A percentile compares a stretch with the other conserved stretches of the same genome.
Conservation (phyloP, 805 yeast genomes). For the Saturnispora quitensis region DNA sequence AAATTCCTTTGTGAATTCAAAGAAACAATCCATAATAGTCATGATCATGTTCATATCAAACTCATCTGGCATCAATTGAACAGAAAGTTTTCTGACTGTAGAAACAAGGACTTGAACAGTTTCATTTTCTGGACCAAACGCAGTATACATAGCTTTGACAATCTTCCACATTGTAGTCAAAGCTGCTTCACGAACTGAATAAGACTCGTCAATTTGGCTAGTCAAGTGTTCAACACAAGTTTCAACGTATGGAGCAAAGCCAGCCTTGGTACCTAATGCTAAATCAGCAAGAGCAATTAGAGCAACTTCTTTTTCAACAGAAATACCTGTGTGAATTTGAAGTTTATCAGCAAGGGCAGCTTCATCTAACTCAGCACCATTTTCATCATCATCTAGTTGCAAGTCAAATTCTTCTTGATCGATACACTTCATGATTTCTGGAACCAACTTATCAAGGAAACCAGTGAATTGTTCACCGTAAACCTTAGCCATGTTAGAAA, state of each 20-base stretch:
- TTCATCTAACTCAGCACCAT: conserved; percentile 41
- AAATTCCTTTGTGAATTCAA: conserved; percentile 55
- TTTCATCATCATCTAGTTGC: conserved; percentile 39
- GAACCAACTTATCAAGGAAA: conserved; percentile 73
- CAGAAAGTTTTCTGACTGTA: conserved; percentile 58
- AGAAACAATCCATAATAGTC: conserved; percentile 62
- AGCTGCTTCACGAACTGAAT: conserved; percentile 87
- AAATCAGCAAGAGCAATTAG: conserved; percentile 81
- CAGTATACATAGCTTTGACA: conserved; percentile 55
- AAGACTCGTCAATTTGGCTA: conserved; percentile 75
- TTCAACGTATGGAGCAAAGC: conserved; percentile 71
- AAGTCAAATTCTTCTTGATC: conserved; percentile 79
- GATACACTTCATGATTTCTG: conserved; percentile 74
- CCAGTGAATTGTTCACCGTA: conserved; percentile 86
- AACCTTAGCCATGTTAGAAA: conserved; percentile 89
- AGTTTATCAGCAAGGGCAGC: conserved; percentile 63
- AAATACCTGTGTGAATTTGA: conserved; percentile 88
- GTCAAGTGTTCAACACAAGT: conserved; percentile 51
- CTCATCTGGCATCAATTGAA: conserved; percentile 62
- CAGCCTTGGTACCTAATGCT: conserved; percentile 77
- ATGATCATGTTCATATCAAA: conserved; percentile 77
- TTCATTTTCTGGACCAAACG: conserved; percentile 44
- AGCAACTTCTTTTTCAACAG: conserved; percentile 95
- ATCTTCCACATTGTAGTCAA: conserved; percentile 76
- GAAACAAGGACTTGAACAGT: conserved; percentile 50